Base-by-base conservation (phyloP, 2,329 filamentous ascomycete genomes). In the Aspergillus felis region DNA sequence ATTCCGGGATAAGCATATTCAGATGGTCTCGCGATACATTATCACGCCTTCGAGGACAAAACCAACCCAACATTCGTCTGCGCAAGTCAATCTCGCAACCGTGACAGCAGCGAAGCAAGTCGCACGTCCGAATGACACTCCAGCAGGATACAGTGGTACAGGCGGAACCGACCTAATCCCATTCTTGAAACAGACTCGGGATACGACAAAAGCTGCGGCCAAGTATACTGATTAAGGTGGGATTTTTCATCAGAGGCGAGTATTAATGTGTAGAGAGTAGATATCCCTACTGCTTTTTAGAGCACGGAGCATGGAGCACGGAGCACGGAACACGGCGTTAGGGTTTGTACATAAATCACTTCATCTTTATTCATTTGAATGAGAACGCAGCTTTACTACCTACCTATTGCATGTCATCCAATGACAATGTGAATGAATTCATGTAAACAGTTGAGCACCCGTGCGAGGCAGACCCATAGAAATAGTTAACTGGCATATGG, bases 111-210 rank as follows among this genome's bases (percentile, higher is more conserved):
- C 75, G 0, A 71, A 52, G 17, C 51, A 73, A 42, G 63, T 73
- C 57, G 71, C 69, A 3, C 65, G 65, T 4, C 64, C 68, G 25
- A 60, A 62, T 22, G 63, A 68, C 10, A 66, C 66, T 25, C 72
- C 68, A 2, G 70, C 72, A 49, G 75, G 77, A 10, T 63, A 82
- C 44, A 70, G 74, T 49, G 81, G 81, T 0, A 83, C 80, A 0
- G 81, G 80, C n/a, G 81, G 80, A 0, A 83, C 81, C 0, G 78
- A 75, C 57, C 64, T 83, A 58, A 81, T 83, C 54, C 79, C 81
- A 0, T 84, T 84, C 58, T 62, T 84, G 56, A 79, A 79, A 58
- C 76, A 79, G 51, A 81, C 80, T 5, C 72, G 81, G 55, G 79
- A 83, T 60, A 78, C 81, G 59, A 83, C 81, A 2, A 76, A 72